phyloP scores from a whole-genome alignment of 345 rosid species.

The Aquilaria sinensis region DNA sequence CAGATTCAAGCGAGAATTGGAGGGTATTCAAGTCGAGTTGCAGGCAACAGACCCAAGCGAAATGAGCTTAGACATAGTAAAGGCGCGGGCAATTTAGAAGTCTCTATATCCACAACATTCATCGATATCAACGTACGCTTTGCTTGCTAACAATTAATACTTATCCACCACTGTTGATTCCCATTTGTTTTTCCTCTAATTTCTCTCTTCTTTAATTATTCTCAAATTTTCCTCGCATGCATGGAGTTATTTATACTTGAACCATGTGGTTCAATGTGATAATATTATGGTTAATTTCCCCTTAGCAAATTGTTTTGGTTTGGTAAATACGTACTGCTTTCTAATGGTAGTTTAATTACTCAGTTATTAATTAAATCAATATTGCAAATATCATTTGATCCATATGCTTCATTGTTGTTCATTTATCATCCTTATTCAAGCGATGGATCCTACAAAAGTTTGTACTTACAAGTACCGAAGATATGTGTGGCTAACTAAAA shows the following conservation, averaged over 20 bases:
- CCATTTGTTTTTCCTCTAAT: neutral
- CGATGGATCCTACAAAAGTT: too few relatives aligned
- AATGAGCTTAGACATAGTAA: conserved; percentile 88
- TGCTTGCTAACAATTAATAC: neutral
- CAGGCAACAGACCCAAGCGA: conserved; percentile 99
- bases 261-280: conserved; percentile 8
- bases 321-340: too few relatives aligned
- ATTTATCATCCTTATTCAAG: too few relatives aligned
- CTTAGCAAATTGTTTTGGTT: too few relatives aligned
- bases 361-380: too few relatives aligned
- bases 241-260: neutral
- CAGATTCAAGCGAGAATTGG: conserved; percentile 94
- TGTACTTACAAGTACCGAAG: too few relatives aligned
- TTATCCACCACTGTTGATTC: neutral
- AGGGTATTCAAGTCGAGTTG: conserved; percentile 89
- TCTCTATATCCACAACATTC: neutral
- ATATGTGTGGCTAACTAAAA: too few relatives aligned
- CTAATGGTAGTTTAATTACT: too few relatives aligned
- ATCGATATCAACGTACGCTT: neutral
- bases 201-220: neutral
- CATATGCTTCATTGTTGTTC: too few relatives aligned
- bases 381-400: too few relatives aligned
- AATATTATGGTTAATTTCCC: neutral
- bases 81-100: conserved; percentile 63
- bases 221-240: neutral